Conservation (phyloP, 75 land plant species). For the Pinus taeda region DNA sequence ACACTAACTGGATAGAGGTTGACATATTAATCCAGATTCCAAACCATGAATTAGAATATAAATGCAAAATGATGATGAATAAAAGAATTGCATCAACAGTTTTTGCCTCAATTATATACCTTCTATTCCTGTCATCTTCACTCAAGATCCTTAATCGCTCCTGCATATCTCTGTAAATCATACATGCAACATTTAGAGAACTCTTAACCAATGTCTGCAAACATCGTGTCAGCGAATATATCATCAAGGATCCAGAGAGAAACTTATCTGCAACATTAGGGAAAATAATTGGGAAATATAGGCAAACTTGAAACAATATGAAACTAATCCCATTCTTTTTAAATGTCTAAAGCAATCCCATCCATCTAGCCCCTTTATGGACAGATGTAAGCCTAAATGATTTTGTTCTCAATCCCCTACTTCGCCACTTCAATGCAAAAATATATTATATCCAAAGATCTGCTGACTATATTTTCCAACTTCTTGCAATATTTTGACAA, state of each 20-base stretch:
- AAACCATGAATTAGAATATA: background rate
- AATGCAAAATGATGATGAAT: background rate
- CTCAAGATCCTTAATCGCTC: conserved; percentile 43
- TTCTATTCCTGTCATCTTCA: conserved; percentile 55
- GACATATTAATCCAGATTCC: too few species aligned
- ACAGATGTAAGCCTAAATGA: too few species aligned
- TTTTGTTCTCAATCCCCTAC: background rate
- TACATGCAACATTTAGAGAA: background rate
- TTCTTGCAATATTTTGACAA: background rate
- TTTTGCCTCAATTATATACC: conserved; percentile 30
- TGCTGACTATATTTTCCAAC: background rate
- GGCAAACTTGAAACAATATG: too few species aligned
- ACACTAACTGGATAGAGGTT: background rate
- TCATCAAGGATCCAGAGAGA: too few species aligned
- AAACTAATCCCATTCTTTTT: too few species aligned
- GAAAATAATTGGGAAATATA: too few species aligned
- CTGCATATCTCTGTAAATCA: conserved; percentile 55
- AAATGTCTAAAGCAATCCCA: too few species aligned
- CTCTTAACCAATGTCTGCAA: too few species aligned
- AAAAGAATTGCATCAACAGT: background rate
- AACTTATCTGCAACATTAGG: too few species aligned
- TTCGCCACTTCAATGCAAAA: background rate
- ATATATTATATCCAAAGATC: too few species aligned
- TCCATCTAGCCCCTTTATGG: too few species aligned
- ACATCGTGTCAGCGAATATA: too few species aligned